Evolutionary conservation across 371 early-diverging fungal species (phyloP), one percentile per base, ranked within the genome.

Genomic region (Lichtheimia hyalospora): DNA sequence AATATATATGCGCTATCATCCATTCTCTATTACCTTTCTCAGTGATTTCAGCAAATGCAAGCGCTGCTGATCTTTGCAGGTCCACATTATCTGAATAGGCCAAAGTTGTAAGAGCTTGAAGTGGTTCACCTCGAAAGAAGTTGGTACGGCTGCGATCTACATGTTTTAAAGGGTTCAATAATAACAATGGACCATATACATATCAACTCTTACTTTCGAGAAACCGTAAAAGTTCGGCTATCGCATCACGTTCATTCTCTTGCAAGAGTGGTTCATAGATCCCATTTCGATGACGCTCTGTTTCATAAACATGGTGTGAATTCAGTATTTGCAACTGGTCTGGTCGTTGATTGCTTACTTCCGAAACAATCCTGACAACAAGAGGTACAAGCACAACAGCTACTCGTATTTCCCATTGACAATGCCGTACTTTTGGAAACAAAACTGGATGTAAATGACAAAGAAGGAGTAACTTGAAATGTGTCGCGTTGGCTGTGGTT

Each of bases 41-140:
- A 6, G 95, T 92, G 41, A 95, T 89, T 76, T 96, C 95, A 44
- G 93, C 94, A 79, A 95, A 96, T 2, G 94, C 93, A 52, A 94
- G 77, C 16, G 96, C 94, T 1, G 95, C 95, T 13, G 93, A 93
- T 48, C 94, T 77, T 70, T 93, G 93, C 48, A 94, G 69, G 62
- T 92, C 94, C 18, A 94, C 84, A 67, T 92, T 91, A 58, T 91
- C 90, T 13, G 93, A 92, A 76, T 86, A 92, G 7, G 92, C 90
- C 23, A 95, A 73, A 4, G 90, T 91, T 14, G 92, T 88, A 24
- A 95, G 81, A 4, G 94, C 91, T 39, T 85, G 79, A 21, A 95
- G 78, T 48, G 93, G 91, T 56, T 93, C 90, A 3, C 94, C 95
- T 59, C 92, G 88, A 66, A 93, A 94, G 62, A 94, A 93, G 71